A percentile compares a stretch with the other conserved stretches of the same genome.
Conservation (phyloP, 2,329 filamentous ascomycete species). For the Neophaeococcomyces mojaviensis region DNA sequence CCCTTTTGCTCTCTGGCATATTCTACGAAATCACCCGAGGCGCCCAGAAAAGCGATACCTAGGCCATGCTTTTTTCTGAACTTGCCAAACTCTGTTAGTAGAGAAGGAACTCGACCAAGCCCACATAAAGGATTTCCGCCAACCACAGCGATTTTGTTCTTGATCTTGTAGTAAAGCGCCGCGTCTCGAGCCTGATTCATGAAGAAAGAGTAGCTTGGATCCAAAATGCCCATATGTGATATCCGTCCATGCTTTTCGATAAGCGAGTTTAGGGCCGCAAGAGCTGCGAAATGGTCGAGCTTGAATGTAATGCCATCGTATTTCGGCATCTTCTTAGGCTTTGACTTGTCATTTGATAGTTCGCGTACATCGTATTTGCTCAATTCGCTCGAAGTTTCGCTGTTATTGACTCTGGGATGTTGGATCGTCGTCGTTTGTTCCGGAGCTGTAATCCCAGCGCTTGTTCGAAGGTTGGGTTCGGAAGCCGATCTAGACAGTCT, state of each 20-base stretch:
- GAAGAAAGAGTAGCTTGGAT: constrained; percentile 35
- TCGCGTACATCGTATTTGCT: too few species aligned
- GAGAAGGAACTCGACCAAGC: constrained; percentile 17
- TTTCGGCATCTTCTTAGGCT: too few species aligned
- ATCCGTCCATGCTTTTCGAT: constrained; percentile 31
- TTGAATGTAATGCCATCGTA: constrained; percentile 21
- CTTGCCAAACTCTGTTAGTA: constrained; percentile 31
- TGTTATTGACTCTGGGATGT: too few species aligned
- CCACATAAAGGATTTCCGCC: constrained; percentile 35
- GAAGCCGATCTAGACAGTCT: too few species aligned
- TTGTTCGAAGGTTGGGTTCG: too few species aligned
- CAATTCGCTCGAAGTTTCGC: too few species aligned
- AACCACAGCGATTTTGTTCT: constrained; percentile 32
- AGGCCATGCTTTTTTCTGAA: constrained; percentile 28
- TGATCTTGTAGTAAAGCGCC: constrained; percentile 34
- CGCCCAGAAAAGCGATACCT: constrained; percentile 32
- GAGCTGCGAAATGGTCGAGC: constrained; percentile 28
- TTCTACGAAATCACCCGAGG: constrained; percentile 28
- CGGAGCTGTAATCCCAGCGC: too few species aligned
- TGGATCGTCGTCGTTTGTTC: too few species aligned
- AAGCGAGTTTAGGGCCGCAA: constrained; percentile 27
- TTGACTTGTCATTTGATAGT: too few species aligned
- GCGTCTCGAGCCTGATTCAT: constrained; percentile 30
- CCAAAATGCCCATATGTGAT: constrained; percentile 39
- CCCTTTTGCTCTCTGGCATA: constrained; percentile 23